Base-by-base conservation (phyloP, 805 yeast genomes). In the Kuraishia piskuri region DNA sequence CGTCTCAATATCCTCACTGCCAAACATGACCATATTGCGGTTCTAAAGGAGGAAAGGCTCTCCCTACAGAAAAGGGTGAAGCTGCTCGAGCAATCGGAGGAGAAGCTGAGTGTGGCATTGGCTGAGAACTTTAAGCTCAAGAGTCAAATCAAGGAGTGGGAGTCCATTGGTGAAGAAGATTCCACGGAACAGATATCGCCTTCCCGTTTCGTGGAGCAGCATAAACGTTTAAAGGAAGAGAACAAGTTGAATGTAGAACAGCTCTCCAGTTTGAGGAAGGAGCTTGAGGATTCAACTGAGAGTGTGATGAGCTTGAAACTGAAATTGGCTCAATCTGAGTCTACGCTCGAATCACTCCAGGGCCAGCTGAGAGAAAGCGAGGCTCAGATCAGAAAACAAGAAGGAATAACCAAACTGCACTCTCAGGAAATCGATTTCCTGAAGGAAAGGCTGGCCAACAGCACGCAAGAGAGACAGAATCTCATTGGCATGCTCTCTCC, bases 1-100 rank as follows among this genome's bases (percentile, higher is more conserved):
- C 76, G 80, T 45, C 72, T 85, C 54, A 75, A 75, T 56, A 68
- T 71, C 9, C 68, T 81, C 22, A 78, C 78, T 56, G 66, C 77
- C 55, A 72, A 73, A 55, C 70, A 79, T 55, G 64, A 67, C 25
- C 74, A 78, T 23, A 64, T 67, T 5, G 86, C 80, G 58, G 61
- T 84, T 9, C 66, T 84, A 36, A 79, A 76, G 57, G 84, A 80
- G 56, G 86, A 84, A 56, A 82, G 79, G 53, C 56, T 62, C 0
- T 59, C 75, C 0, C 63, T 84, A 36, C 61, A 65, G 22, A 65
- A 69, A 20, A 75, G 75, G 55, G 48, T 82, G 20, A 54, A 59
- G 2, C 57, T 61, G 9, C 61, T 77, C 48, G 78, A 77, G 25
- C 64, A 62, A 1, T 58, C 78, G 2, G 77, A 80, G 55, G 73